Base-by-base conservation (phyloP, 148 eudicot species). In the Fagopyrum esculentum region DNA sequence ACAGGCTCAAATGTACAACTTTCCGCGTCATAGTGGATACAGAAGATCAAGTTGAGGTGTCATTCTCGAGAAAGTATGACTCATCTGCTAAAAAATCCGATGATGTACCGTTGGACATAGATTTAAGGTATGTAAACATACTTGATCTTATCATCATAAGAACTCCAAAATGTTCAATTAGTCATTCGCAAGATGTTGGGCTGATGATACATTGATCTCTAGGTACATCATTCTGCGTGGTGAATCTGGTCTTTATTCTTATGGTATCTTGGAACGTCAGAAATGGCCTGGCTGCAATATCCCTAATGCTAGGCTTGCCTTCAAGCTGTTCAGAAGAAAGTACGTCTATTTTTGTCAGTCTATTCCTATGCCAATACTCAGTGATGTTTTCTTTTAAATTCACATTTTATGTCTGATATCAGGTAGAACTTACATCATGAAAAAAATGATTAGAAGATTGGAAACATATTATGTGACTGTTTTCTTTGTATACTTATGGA, bases 201-300 rank as follows among this genome's bases (percentile, higher is more conserved):
- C n/a, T 50, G 45, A 3, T 54, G 9, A 4, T 73, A 15, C n/a
- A 66, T 43, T 71, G 49, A 45, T 69, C 30, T 73, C 15, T 75
- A 91, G 98, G 83, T 94, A 76, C 80, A 76, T 94, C 26, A 75
- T 94, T 87, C 73, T 87, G 15, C 91, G 90, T 11, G 97, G 97
- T 44, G 83, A 78, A 26, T 81, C 93, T 1, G 98, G 98, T 47
- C 80, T 93, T 7, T 89, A 89, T 54, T 77, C 98, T 0, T 91
- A 93, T 29, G 83, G 86, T 43, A 89, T 86, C 69, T 82, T 86
- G 44, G 92, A 91, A 74, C 85, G 89, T 9, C 77, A 81, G 51
- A 87, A 84, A 47, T 93, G 91, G 90, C 90, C 89, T 73, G 83
- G 78, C 74, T 54, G 86, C 35, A 77, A 73, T 54, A 78, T 93